Evolutionary conservation across 495 filamentous ascomycete species (phyloP), one percentile per base, ranked within the genome.

Genomic region (Penicilliopsis zonata): DNA sequence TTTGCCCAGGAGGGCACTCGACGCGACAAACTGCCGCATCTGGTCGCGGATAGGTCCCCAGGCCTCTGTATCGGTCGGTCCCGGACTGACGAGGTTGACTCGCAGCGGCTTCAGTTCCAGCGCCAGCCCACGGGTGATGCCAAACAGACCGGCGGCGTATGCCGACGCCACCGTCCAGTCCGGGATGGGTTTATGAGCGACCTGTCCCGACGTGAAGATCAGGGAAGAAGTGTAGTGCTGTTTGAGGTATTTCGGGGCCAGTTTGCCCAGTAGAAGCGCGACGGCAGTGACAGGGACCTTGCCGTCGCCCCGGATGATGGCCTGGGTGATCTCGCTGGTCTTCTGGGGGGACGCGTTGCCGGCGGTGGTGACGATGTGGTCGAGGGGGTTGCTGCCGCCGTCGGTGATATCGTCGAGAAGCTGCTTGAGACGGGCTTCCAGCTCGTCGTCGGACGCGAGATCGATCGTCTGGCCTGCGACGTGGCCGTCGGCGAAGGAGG

Each of bases 31-130:
- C 18, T 50, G 42, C 38, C 50, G 39, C 18, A 40, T 35, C 9
- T 35, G 47, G 19, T 43, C 20, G 18, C 34, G 29, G 30, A 56
- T 43, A 27, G 46, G 43, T 5, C 47, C 43, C 58, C 57, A 65
- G 23, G 65, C 28, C 35, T 59, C 55, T 12, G 77, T 83, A 20
- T 67, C 37, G 1, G 80, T 67, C 17, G 50, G 47, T 0, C 76
- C 76, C 0, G 74, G 72, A 31, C 54, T 55, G 0, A 83, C 70
- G 2, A 61, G 35, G 43, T 82, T 83, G n/a, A 79, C 73, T 5
- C 78, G 52, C 2, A 78, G 37, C 0, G 78, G 77, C 37, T 56
- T 58, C 24, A 82, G 34, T 36, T 80, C 76, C 5, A 79, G 37
- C 3, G 76, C 76, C 9, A 82, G 48, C 13, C 60, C 64, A 2